Evolutionary conservation across 331 rosid species (phyloP).

Genomic region (Acacia pycnantha): DNA sequence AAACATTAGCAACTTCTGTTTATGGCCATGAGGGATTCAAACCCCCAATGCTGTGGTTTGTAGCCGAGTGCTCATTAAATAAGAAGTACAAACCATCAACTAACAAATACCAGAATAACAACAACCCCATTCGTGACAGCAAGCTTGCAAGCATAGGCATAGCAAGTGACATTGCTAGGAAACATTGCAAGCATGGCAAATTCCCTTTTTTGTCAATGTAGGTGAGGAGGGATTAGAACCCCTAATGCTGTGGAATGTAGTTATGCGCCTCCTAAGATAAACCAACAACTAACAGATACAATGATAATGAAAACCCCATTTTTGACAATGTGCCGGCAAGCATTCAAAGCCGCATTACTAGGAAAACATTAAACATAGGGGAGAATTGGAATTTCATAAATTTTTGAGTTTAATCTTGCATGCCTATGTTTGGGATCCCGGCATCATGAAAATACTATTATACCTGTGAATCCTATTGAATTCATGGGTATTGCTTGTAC

Average conservation of each 20-base stretch:
- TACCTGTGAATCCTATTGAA: neutral
- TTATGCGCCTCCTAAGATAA: neutral
- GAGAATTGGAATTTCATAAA: neutral
- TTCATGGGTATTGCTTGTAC: neutral
- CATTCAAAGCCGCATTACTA: neutral
- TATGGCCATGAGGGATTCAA: neutral
- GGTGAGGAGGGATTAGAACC: neutral
- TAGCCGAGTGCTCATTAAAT: neutral
- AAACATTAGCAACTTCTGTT: neutral
- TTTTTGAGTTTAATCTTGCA: neutral
- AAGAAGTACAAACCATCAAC: neutral
- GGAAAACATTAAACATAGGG: neutral
- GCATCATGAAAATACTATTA: neutral
- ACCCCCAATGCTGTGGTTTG: neutral
- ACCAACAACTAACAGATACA: neutral
- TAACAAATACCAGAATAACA: neutral
- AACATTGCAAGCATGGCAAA: neutral
- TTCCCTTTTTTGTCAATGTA: neutral
- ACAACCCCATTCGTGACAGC: neutral
- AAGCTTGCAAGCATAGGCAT: neutral
- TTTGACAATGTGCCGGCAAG: neutral
- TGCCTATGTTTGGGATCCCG: neutral
- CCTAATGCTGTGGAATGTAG: neutral
- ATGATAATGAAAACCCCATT: neutral
- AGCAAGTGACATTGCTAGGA: neutral